A percentile compares a stretch with the other conserved stretches of the same genome.
phyloP scores from a whole-genome alignment of 805 yeast species.

The Sugiyamaella boreocaroliniensis region DNA sequence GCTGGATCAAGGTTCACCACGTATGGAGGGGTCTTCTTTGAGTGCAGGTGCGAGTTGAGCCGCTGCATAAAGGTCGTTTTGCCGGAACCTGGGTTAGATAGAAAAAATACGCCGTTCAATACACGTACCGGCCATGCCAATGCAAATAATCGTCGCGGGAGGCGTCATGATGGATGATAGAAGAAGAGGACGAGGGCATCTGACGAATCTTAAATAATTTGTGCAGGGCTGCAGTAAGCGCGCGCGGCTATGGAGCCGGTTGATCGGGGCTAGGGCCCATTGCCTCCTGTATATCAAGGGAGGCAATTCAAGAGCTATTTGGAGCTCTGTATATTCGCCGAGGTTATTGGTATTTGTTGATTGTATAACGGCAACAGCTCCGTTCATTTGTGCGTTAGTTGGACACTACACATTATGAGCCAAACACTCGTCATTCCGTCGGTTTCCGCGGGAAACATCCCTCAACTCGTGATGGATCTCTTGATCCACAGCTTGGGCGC shows the following conservation, averaged over 20 bases:
- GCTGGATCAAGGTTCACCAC: constrained; percentile 96
- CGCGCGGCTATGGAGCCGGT: not conserved
- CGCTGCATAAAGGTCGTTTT: constrained; percentile 98
- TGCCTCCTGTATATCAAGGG: not conserved
- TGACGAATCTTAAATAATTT: not conserved
- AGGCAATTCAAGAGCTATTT: not conserved
- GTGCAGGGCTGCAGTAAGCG: not conserved
- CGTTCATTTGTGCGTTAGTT: too few relatives aligned
- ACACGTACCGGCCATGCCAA: constrained; percentile 53
- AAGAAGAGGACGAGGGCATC: not conserved
- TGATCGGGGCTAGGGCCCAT: not conserved
- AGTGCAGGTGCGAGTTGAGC: constrained; percentile 78
- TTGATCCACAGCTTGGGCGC: constrained; percentile 58
- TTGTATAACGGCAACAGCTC: too few relatives aligned
- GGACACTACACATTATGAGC: not conserved
- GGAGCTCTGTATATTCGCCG: too few relatives aligned
- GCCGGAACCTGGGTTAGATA: constrained; percentile 52
- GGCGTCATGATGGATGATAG: constrained; percentile 3
- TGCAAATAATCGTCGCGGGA: constrained; percentile 38
- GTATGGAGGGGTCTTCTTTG: constrained; percentile 65
- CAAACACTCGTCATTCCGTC: constrained; percentile 53
- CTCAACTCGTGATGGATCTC: constrained; percentile 74
- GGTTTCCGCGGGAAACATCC: constrained; percentile 82
- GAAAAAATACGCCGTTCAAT: not conserved
- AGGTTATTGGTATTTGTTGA: too few relatives aligned